phyloP scores from a whole-genome alignment of 1,284 basidiomycete genomes.

The Apiotrichum mycotoxinovorans region DNA sequence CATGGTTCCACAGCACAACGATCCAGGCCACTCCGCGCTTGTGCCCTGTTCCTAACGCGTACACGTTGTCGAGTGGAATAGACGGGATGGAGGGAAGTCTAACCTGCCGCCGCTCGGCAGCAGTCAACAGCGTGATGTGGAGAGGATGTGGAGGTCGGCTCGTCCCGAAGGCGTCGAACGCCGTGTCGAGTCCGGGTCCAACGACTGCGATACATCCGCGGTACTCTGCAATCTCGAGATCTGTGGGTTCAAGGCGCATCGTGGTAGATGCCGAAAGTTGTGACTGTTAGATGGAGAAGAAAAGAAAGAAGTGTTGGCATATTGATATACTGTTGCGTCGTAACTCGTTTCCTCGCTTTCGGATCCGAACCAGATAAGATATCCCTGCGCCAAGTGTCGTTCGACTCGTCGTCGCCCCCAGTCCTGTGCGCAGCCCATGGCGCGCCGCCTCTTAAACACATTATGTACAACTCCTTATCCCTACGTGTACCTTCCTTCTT shows the following conservation, averaged over 20 bases:
- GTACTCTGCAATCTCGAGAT: constrained; percentile 3
- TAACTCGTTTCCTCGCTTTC: no score
- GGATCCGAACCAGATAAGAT: no score
- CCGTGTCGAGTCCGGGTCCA: constrained; percentile 6
- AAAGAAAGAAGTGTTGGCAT: background rate
- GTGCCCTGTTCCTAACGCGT: background rate
- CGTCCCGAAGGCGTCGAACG: background rate
- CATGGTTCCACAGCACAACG: constrained; percentile 59
- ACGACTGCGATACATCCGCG: constrained; percentile 13
- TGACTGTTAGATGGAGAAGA: background rate
- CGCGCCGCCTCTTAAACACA: no score
- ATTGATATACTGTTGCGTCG: background rate
- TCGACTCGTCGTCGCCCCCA: no score
- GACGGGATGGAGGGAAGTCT: background rate
- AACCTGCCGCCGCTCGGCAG: background rate
- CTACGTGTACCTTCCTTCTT: no score
- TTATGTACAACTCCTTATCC: no score
- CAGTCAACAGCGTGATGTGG: background rate
- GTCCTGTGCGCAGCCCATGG: no score
- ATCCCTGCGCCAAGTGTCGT: no score
- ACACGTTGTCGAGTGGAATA: constrained; percentile 9
- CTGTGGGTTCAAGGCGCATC: constrained; percentile 4
- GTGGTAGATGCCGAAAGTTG: background rate
- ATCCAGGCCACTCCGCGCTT: constrained; percentile 42
- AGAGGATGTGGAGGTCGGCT: background rate